Evolutionary conservation across 208 protist genomes (phyloP).

Genomic region (Acanthamoeba castellanii): DNA sequence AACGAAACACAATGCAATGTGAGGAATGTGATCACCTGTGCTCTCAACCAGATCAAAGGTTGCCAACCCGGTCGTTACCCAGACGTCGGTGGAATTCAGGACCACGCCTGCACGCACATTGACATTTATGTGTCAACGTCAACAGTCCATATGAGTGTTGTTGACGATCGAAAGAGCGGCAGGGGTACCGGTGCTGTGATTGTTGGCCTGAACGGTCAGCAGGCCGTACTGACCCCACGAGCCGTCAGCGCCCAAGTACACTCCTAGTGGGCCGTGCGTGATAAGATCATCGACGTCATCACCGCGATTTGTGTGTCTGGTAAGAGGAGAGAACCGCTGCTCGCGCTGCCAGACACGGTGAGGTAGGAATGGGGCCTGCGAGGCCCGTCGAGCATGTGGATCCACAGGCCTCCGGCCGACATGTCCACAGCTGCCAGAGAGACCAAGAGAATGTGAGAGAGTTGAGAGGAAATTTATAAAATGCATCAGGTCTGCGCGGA

Average conservation of each 20-base stretch:
- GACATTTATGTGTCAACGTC: too few species aligned
- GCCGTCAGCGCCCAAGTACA: constrained; percentile 8
- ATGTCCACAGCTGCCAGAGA: neutral
- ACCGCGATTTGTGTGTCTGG: neutral
- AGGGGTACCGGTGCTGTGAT: neutral
- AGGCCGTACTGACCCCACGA: neutral
- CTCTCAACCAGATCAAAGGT: neutral
- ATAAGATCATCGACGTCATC: neutral
- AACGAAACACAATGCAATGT: neutral
- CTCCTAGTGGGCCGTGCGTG: neutral
- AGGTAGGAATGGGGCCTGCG: neutral
- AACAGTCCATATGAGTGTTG: too few species aligned
- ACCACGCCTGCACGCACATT: neutral
- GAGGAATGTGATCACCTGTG: neutral
- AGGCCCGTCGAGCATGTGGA: neutral
- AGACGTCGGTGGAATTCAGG: neutral
- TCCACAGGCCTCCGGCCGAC: neutral
- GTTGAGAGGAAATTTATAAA: too few species aligned
- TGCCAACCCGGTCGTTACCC: neutral
- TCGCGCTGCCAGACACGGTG: neutral
- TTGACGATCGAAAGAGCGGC: too few species aligned
- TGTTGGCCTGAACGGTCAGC: neutral
- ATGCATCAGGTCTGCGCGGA: too few species aligned
- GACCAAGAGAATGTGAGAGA: neutral
- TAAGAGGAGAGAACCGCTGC: neutral